phyloP scores from a whole-genome alignment of 176 grass and related monocot genomes.

The Avena sativa region DNA sequence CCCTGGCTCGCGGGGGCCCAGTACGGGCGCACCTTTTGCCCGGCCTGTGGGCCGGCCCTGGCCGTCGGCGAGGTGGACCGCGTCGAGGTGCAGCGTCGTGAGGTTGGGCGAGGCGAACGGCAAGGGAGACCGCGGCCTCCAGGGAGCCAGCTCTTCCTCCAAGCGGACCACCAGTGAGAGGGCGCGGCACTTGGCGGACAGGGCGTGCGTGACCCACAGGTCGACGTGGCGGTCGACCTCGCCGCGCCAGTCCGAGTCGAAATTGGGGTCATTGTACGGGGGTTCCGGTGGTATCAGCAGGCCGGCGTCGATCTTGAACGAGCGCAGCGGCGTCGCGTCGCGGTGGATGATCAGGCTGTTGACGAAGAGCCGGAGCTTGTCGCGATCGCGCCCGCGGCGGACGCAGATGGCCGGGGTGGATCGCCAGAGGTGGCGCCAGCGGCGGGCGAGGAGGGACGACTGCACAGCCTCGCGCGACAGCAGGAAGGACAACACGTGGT shows the following conservation, averaged over 20 bases:
- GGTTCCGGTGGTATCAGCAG: background rate
- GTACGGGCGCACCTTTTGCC: no score
- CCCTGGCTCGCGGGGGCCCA: no score
- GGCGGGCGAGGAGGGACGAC: background rate
- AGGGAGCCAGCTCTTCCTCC: background rate
- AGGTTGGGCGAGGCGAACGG: background rate
- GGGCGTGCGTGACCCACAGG: background rate
- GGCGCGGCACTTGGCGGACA: background rate
- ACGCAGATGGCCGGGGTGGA: background rate
- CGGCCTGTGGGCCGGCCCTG: background rate
- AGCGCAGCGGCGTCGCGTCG: background rate
- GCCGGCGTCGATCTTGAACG: background rate
- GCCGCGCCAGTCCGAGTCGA: accelerated
- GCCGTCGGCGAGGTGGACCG: background rate
- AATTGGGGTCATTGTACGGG: background rate
- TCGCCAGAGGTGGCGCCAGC: conserved; percentile 8
- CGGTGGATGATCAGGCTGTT: background rate
- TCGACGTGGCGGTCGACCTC: background rate
- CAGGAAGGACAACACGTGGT: conserved; percentile 13
- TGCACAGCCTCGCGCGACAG: background rate
- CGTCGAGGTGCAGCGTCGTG: background rate
- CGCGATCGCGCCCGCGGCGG: background rate
- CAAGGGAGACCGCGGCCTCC: background rate
- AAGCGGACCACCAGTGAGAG: background rate
- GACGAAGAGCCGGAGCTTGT: background rate